phyloP scores from a whole-genome alignment of 1,284 basidiomycete species.

The Tilletia horrida region DNA sequence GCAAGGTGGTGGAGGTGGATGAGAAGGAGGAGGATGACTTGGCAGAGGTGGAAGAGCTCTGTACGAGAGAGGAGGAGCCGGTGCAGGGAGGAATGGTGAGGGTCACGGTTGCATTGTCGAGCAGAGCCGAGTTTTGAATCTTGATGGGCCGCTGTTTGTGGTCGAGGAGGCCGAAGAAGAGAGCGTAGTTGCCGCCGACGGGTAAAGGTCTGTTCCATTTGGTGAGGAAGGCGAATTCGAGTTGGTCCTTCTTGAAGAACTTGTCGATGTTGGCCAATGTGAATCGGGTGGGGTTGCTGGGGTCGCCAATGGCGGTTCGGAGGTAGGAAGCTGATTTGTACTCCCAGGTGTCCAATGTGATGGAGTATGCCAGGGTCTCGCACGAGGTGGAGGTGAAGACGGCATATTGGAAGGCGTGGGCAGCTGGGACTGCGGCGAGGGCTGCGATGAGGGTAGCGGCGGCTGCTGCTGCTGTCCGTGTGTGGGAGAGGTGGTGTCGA shows the following conservation, averaged over 20 bases:
- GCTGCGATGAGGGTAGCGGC: neutral
- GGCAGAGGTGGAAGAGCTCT: neutral
- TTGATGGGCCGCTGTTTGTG: neutral
- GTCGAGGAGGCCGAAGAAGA: constrained; percentile 16
- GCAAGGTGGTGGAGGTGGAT: neutral
- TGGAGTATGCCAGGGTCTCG: constrained; percentile 4
- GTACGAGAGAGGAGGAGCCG: neutral
- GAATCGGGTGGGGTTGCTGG: neutral
- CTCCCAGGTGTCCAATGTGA: constrained; percentile 8
- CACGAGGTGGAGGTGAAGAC: constrained; percentile 5
- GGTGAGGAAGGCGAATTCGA: constrained; percentile 8
- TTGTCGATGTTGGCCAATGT: constrained; percentile 1
- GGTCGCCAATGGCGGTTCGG: neutral
- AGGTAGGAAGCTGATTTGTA: constrained; percentile 9
- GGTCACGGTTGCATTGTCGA: constrained; percentile 1
- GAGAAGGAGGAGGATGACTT: neutral
- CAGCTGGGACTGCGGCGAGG: neutral
- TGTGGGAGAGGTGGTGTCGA: neutral
- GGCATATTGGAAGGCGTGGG: constrained; percentile 12
- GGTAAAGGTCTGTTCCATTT: neutral
- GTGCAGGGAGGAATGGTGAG: constrained; percentile 11
- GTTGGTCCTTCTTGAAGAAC: neutral
- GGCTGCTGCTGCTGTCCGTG: neutral
- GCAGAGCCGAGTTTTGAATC: neutral
- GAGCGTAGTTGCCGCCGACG: neutral